Evolutionary conservation across 2,329 filamentous ascomycete species (phyloP).

Genomic region (Aspergillus alliaceus): DNA sequence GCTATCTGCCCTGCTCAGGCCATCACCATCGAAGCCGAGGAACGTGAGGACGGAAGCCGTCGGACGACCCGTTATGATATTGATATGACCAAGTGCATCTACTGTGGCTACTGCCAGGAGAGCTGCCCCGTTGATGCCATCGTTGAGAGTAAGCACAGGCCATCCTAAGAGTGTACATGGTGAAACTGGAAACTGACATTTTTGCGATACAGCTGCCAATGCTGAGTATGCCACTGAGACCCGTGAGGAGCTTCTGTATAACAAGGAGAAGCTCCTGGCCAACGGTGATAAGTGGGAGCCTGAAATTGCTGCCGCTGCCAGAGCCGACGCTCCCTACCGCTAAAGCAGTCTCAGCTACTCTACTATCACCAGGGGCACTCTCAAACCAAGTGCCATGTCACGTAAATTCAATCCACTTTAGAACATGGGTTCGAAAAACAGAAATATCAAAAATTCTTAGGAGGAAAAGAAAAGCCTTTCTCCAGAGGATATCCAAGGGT

Average conservation of each 20-base stretch:
- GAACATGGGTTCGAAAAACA: conserved; percentile 4
- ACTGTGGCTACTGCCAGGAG: conserved; percentile 99
- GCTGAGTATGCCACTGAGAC: conserved; percentile 75
- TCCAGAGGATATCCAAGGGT: conserved; percentile 5
- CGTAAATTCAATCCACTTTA: conserved; percentile 3
- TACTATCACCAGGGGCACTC: background rate
- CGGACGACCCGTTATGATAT: conserved; percentile 98
- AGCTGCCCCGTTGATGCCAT: conserved; percentile 97
- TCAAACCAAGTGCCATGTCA: conserved; percentile 4
- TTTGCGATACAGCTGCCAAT: conserved; percentile 57
- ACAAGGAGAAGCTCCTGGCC: conserved; percentile 89
- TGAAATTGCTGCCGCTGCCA: conserved; percentile 86
- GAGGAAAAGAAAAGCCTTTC: conserved; percentile 2
- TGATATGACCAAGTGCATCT: conserved; percentile 99
- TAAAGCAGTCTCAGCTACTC: conserved; percentile 45
- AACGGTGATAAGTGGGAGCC: conserved; percentile 98
- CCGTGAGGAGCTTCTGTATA: conserved; percentile 93
- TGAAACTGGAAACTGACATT: conserved; percentile 7
- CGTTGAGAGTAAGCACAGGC: conserved; percentile 60
- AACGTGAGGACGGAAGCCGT: conserved; percentile 92
- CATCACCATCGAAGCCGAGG: conserved; percentile 98
- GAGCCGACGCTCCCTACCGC: conserved; percentile 90
- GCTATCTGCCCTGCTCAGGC: conserved; percentile 97
- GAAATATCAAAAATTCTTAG: background rate
- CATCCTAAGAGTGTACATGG: conserved; percentile 16